Evolutionary conservation across 73 alveolate species (phyloP), one percentile per base, ranked within the genome.

Genomic region (Uronychia binucleata): DNA sequence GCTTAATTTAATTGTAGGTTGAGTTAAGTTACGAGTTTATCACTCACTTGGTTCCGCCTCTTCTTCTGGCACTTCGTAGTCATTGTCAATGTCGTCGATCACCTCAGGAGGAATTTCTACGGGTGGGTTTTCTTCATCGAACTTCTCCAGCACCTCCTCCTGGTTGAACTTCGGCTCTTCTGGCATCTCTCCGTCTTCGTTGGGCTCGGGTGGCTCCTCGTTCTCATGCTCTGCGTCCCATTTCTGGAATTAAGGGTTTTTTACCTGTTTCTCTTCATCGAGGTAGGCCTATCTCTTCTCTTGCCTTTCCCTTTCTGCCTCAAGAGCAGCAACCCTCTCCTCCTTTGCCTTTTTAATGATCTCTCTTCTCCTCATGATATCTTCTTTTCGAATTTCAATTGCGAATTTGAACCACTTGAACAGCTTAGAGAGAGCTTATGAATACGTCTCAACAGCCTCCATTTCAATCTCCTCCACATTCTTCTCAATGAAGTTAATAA

Each of bases 391-490:
- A 19, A 92, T 87, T 82, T 88, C 90, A 26, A 96, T 80, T n/a
- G 90, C 91, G 58, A 81, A 75, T 34, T 79, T 77, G 31, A 94
- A 77, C 94, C 94, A 96, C 77, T 90, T 93, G 86, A 80, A 87
- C 29, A 96, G 90, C 89, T 80, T 81, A 31, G 92, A 91, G 60
- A 92, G 86, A 28, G 97, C 79, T 78, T 87, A 79, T 30, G 98
- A 95, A 88, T 98, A 96, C 33, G 80, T 86, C 67, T 95, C 96
- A 19, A 97, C 96, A 59, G 94, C 97, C 28, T 96, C 97, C 27
- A 93, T 89, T 33, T 79, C 57, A 26, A 90, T 75, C 30, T 79
- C 82, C 76, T 85, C 89, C 34, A 96, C 57, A 80, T 94, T 93
- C 86, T 90, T 95, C 86, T 96, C 96, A 1, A 96, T 90, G 86